Evolutionary conservation across 2,329 filamentous ascomycete species (phyloP).

Genomic region (Fusarium torulosum): DNA sequence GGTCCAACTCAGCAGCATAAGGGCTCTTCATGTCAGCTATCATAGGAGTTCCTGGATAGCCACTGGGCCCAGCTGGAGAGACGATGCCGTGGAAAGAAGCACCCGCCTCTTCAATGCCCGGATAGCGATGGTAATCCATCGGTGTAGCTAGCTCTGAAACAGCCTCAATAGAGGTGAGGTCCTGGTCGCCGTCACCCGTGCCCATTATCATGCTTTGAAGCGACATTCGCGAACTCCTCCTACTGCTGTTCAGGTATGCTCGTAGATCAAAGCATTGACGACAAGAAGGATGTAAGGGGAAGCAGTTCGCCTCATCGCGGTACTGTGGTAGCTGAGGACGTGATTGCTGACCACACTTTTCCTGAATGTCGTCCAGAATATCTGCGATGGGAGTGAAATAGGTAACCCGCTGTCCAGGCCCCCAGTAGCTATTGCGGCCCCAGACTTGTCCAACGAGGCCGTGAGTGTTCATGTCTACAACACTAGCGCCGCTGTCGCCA

Average conservation of each 20-base stretch:
- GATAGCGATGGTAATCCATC: slow-evolving; percentile 52
- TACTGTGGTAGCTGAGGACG: slow-evolving; percentile 58
- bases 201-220: slow-evolving; percentile 59
- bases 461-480: slow-evolving; percentile 57
- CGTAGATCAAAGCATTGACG: slow-evolving; percentile 57
- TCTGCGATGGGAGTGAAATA: slow-evolving; percentile 61
- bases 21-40: slow-evolving; percentile 55
- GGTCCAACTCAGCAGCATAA: slow-evolving; percentile 54
- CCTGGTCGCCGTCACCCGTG: slow-evolving; percentile 54
- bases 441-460: slow-evolving; percentile 59
- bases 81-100: slow-evolving; percentile 52
- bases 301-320: slow-evolving; percentile 57
- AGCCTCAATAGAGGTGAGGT: slow-evolving; percentile 55
- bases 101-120: slow-evolving; percentile 53
- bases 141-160: slow-evolving; percentile 60
- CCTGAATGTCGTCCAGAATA: slow-evolving; percentile 61
- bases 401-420: slow-evolving; percentile 56
- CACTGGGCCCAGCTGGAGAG: slow-evolving; percentile 31
- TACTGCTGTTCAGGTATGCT: slow-evolving; percentile 57
- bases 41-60: slow-evolving; percentile 48
- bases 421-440: slow-evolving; percentile 60
- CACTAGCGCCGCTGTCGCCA: slow-evolving; percentile 60
- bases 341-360: slow-evolving; percentile 56
- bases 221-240: slow-evolving; percentile 58
- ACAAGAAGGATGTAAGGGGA: slow-evolving; percentile 57